These are phyloP conservation scores for Pythium sukuiense DNA, from an alignment of 352 stramenopile genomes.

Conservation along the genomic window DNA sequence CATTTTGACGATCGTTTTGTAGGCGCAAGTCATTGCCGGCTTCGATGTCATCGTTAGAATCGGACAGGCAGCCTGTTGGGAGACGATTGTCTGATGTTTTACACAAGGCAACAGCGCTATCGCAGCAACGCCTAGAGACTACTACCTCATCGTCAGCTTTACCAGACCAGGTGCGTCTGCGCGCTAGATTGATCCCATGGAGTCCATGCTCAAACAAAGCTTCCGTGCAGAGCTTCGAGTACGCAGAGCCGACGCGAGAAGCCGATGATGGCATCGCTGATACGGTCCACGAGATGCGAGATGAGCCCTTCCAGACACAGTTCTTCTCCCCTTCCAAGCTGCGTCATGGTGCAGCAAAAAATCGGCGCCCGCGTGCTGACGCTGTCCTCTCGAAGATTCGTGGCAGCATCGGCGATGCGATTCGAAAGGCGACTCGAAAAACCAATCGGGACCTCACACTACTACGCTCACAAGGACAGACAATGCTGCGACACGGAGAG, in stretches of 20 bases:
- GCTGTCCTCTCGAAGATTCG: constrained; percentile 46
- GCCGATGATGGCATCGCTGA: constrained; percentile 53
- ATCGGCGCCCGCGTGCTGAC: constrained; percentile 28
- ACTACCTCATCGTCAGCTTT: background rate
- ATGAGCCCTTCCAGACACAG: constrained; percentile 49
- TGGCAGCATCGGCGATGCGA: constrained; percentile 50
- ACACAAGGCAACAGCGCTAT: constrained; percentile 58
- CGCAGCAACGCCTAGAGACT: constrained; percentile 34
- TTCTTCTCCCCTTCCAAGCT: constrained; percentile 61
- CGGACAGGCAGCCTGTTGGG: background rate
- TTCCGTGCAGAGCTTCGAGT: constrained; percentile 12
- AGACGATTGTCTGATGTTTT: constrained; percentile 55
- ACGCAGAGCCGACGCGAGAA: constrained; percentile 6
- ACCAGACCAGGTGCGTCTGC: constrained; percentile 19
- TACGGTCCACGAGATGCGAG: constrained; percentile 57
- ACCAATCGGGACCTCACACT: constrained; percentile 62
- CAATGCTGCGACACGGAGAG: constrained; percentile 38
- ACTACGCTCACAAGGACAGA: constrained; percentile 51
- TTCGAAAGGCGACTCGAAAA: constrained; percentile 54
- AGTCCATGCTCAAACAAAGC: background rate
- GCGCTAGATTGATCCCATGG: constrained; percentile 1
- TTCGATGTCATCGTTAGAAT: constrained; percentile 21
- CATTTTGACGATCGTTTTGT: background rate
- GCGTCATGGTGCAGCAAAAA: background rate
- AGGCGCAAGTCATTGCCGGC: constrained; percentile 27